Percentiles rank a stretch among this genome's conserved stretches.
Evolutionary conservation across 2,329 filamentous ascomycete genomes (phyloP).

Genomic region (Apiospora marii): DNA sequence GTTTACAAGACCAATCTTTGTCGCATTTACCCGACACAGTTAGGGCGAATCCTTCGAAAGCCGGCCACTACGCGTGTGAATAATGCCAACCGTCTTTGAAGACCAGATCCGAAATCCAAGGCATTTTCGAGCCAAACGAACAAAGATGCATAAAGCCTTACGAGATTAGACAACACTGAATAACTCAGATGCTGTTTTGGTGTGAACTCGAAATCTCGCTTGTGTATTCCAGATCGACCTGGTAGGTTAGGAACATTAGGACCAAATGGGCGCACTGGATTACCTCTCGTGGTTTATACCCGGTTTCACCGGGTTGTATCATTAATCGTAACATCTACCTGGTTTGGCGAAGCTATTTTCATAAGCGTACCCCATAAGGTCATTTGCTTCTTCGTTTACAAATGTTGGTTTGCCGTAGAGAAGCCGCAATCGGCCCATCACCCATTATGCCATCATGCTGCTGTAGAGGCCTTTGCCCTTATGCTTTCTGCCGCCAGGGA

Average conservation of each 20-base stretch:
- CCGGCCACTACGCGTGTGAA: neutral
- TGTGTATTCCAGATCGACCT: neutral
- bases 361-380: conserved; percentile 2
- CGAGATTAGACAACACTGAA: neutral
- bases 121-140: neutral
- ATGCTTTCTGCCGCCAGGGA: neutral
- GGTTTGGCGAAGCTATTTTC: conserved; percentile 1
- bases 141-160: neutral
- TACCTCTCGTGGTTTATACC: neutral
- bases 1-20: neutral
- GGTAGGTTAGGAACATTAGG: no score
- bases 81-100: neutral
- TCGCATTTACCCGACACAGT: neutral
- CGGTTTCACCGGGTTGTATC: neutral
- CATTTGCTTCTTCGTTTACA: neutral
- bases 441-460: neutral
- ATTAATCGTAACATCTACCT: conserved; percentile 21
- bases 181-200: neutral
- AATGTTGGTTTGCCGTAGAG: neutral
- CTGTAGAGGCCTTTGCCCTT: neutral
- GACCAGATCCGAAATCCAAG: neutral
- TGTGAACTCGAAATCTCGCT: neutral
- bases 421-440: no score
- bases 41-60: neutral
- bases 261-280: neutral